Evolutionary conservation across 2,329 filamentous ascomycete genomes (phyloP), one percentile per base, ranked within the genome.

Genomic region (Arthrobotrys iridis): DNA sequence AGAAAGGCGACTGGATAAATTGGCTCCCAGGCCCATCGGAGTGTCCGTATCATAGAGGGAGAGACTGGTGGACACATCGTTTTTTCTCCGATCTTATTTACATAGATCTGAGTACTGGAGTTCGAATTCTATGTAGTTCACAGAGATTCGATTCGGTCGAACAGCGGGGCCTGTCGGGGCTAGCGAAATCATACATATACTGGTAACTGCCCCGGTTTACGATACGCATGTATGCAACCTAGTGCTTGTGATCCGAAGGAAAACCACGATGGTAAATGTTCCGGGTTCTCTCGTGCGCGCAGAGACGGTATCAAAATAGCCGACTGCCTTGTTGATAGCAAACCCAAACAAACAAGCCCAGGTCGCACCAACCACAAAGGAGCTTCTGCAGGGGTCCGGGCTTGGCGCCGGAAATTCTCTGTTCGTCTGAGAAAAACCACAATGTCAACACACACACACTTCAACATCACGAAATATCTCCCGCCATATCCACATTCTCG

Each of bases 301-400:
- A 46, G 43, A 15, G 10, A 18, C 26, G 43, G 60, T 67, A 50
- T 68, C 55, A 62, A 62, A 70, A 70, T 70, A 70, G 65, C 55
- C 65, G 65, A 62, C 43, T 11, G 55, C 24, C 43, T 26, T 68
- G 43, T n/a, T 20, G 64, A 50, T 43, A 35, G 48, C 35, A 30
- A 35, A 45, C 11, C 43, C 55, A 41, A 59, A 45, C 30, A 57
- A 22, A 13, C 50, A 15, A 57, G n/a, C n/a, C n/a, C n/a, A n/a
- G n/a, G n/a, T n/a, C n/a, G n/a, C n/a, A n/a, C n/a, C n/a, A n/a
- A 28, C 45, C 28, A 4, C 28, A 33, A 33, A 28, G 15, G 20
- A 43, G n/a, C n/a, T n/a, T n/a, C n/a, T n/a, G n/a, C 40, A 43
- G 40, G 22, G 33, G 20, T 41, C n/a, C n/a, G 33, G 55, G 11